Evolutionary conservation across 495 filamentous ascomycete species (phyloP).

Genomic region (Penicillium ochrochloron): DNA sequence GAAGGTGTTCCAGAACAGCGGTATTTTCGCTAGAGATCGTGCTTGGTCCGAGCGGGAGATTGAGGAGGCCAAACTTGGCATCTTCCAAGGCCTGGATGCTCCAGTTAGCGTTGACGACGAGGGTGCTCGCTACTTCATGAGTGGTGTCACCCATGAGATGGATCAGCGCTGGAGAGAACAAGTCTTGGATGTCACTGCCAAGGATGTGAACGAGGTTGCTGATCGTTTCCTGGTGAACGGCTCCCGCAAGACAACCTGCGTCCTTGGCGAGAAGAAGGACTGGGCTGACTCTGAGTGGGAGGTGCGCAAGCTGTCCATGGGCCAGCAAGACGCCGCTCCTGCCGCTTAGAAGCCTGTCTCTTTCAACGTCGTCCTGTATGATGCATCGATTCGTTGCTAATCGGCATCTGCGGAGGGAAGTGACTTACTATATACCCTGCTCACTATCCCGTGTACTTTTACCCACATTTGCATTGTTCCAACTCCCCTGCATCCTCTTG

Average conservation of each 20-base stretch:
- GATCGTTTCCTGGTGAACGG: slow-evolving; percentile 79
- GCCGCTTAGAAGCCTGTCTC: slow-evolving; percentile 21
- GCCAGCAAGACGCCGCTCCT: slow-evolving; percentile 28
- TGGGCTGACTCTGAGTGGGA: slow-evolving; percentile 62
- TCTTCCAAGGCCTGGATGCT: slow-evolving; percentile 96
- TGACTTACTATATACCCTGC: slow-evolving; percentile 3
- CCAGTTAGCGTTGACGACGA: slow-evolving; percentile 86
- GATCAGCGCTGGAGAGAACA: slow-evolving; percentile 82
- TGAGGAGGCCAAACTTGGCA: slow-evolving; percentile 92
- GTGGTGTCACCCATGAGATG: slow-evolving; percentile 87
- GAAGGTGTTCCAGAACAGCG: slow-evolving; percentile 81
- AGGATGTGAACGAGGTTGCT: slow-evolving; percentile 79
- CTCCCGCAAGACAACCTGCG: slow-evolving; percentile 56
- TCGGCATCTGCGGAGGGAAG: slow-evolving; percentile 7
- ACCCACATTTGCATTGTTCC: slow-evolving; percentile 14
- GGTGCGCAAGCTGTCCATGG: slow-evolving; percentile 51
- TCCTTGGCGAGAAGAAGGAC: slow-evolving; percentile 84
- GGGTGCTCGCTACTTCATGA: slow-evolving; percentile 83
- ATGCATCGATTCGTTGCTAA: not conserved
- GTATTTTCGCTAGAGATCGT: slow-evolving; percentile 81
- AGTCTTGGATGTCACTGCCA: slow-evolving; percentile 82
- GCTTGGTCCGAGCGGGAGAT: slow-evolving; percentile 86
- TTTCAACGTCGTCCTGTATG: not conserved
- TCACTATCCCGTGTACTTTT: slow-evolving; percentile 29
- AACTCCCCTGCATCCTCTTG: slow-evolving; percentile 24